phyloP scores from a whole-genome alignment of 1,284 basidiomycete genomes.

The Gymnopus androsaceus region DNA sequence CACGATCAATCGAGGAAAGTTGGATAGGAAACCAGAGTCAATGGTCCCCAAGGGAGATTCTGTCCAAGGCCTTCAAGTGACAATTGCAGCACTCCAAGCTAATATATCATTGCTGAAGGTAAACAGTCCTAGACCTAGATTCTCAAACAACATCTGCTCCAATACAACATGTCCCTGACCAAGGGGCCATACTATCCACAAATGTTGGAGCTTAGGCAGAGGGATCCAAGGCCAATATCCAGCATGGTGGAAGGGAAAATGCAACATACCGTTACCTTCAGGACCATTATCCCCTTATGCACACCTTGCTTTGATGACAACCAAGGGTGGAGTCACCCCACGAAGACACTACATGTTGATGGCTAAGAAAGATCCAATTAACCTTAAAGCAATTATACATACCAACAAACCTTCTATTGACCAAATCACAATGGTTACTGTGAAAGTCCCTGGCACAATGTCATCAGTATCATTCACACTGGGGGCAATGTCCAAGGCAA shows the following conservation, averaged over 20 bases:
- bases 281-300: neutral
- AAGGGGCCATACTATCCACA: conserved; percentile 10
- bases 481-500: too few relatives aligned
- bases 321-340: neutral
- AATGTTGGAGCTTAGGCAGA: conserved; percentile 19
- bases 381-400: too few relatives aligned
- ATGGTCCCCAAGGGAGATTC: too few relatives aligned
- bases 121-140: neutral
- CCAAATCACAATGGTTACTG: neutral
- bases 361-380: neutral
- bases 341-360: neutral
- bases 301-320: neutral
- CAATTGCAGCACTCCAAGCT: neutral
- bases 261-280: conserved; percentile 2
- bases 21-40: neutral
- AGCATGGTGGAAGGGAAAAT: conserved; percentile 18
- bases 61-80: neutral
- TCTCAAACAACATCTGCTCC: neutral
- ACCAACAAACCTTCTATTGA: too few relatives aligned
- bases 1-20: neutral
- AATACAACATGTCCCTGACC: conserved; percentile 3
- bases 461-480: neutral
- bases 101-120: neutral
- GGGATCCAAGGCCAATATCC: conserved; percentile 22
- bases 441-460: too few relatives aligned